phyloP scores from a whole-genome alignment of 2,329 filamentous ascomycete genomes.

The Diaporthe sp. region DNA sequence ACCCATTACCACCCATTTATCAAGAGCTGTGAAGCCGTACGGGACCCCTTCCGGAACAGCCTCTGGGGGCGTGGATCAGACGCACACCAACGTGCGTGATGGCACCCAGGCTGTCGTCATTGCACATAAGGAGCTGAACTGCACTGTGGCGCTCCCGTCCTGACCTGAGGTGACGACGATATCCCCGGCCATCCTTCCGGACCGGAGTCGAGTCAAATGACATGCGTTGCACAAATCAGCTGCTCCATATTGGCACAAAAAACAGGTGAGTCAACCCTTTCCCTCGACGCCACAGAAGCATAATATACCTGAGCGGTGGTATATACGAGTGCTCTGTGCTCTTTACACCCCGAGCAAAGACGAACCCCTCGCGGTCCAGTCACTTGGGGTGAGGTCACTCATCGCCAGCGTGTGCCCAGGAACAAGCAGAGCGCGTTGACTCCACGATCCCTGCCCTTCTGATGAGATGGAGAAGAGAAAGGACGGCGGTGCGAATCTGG shows the following conservation, averaged over 20 bases:
- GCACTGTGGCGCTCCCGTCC: slow-evolving; percentile 11
- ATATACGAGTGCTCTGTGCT: neutral
- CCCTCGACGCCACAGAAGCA: neutral
- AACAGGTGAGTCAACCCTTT: neutral
- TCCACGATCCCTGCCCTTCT: neutral
- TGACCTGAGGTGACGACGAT: slow-evolving; percentile 10
- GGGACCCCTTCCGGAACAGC: neutral
- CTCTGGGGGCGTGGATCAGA: slow-evolving; percentile 1
- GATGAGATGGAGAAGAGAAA: neutral
- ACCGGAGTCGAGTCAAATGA: neutral
- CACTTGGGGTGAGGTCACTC: neutral
- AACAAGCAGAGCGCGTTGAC: neutral
- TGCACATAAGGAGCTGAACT: slow-evolving; percentile 20
- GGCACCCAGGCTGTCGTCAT: slow-evolving; percentile 19
- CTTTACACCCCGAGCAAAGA: neutral
- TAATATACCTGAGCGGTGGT: neutral
- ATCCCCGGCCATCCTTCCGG: neutral
- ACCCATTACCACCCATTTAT: neutral
- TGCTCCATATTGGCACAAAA: neutral
- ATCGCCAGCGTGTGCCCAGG: neutral
- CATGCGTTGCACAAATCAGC: neutral
- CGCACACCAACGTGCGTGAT: neutral
- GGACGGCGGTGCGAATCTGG: slow-evolving; percentile 5
- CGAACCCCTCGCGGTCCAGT: neutral
- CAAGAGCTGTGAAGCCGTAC: neutral